Percentiles rank a stretch among this genome's conserved stretches.
Conservation (phyloP, 1,284 basidiomycete species). For the Macrocybe sp. region DNA sequence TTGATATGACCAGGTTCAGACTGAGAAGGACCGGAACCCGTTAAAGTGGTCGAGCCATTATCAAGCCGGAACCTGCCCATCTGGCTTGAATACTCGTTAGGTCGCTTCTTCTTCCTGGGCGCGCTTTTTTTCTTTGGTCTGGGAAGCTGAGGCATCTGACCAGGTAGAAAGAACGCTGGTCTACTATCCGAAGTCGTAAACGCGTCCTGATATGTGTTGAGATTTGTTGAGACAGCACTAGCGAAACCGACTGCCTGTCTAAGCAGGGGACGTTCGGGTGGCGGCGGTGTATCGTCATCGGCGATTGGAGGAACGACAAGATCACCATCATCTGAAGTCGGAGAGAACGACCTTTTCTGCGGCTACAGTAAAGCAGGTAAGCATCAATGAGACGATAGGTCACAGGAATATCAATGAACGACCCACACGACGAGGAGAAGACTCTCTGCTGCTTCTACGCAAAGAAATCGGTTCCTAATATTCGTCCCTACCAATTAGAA, state of each 20-base stretch:
- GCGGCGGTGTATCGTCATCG: slow-evolving; percentile 42
- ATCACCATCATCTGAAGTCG: slow-evolving; percentile 47
- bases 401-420: slow-evolving; percentile 6
- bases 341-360: slow-evolving; percentile 43
- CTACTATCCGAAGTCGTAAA: slow-evolving; percentile 19
- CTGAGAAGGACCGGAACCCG: too few species aligned
- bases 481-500: background rate
- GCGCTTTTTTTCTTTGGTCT: slow-evolving; percentile 21
- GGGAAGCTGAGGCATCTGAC: slow-evolving; percentile 33
- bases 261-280: slow-evolving; percentile 42
- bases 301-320: slow-evolving; percentile 29
- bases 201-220: slow-evolving; percentile 43
- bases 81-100: slow-evolving; percentile 31
- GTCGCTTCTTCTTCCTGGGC: slow-evolving; percentile 20
- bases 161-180: slow-evolving; percentile 40
- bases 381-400: slow-evolving; percentile 1
- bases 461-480: background rate
- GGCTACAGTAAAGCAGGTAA: slow-evolving; percentile 18
- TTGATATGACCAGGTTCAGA: too few species aligned
- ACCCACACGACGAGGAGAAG: slow-evolving; percentile 42
- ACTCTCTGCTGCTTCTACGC: slow-evolving; percentile 50
- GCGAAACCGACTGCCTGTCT: slow-evolving; percentile 51
- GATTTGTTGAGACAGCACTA: slow-evolving; percentile 20
- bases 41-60: background rate
- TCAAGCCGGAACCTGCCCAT: slow-evolving; percentile 35